These are phyloP conservation scores for Tylopilus orsonianus DNA, from an alignment of 1,284 basidiomycete genomes.

Conservation along the genomic window DNA sequence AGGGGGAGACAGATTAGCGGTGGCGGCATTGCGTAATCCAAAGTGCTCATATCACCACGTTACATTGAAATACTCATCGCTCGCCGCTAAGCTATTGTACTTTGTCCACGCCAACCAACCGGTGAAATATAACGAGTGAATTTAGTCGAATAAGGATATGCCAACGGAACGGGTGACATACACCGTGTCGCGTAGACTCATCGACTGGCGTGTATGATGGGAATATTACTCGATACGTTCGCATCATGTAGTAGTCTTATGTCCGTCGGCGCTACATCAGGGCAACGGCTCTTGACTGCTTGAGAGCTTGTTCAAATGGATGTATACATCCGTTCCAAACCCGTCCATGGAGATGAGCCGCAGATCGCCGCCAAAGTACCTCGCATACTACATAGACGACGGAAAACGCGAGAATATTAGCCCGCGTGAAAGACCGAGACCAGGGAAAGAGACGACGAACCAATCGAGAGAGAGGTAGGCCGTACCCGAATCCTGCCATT, in stretches of 20 bases:
- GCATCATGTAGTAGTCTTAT: too few species aligned
- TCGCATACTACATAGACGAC: slow-evolving; percentile 65
- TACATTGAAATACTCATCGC: too few species aligned
- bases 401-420: slow-evolving; percentile 11
- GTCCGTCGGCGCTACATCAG: slow-evolving; percentile 28
- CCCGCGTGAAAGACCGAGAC: slow-evolving; percentile 2
- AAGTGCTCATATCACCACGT: too few species aligned
- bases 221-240: not conserved
- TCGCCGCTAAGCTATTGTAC: too few species aligned
- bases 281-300: slow-evolving; percentile 77
- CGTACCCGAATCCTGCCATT: slow-evolving; percentile 98
- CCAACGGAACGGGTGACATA: slow-evolving; percentile 6
- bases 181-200: not conserved
- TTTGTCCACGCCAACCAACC: too few species aligned
- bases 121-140: too few species aligned
- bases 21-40: too few species aligned
- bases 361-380: slow-evolving; percentile 98
- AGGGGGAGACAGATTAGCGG: too few species aligned
- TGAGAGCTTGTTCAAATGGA: slow-evolving; percentile 86
- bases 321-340: slow-evolving; percentile 90
- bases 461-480: slow-evolving; percentile 86
- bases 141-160: too few species aligned
- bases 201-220: not conserved
- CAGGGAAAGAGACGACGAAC: slow-evolving; percentile 44
- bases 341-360: slow-evolving; percentile 97